Conservation (phyloP, 192 early-diverging fungal genomes). For the Chytriomyces sp. region DNA sequence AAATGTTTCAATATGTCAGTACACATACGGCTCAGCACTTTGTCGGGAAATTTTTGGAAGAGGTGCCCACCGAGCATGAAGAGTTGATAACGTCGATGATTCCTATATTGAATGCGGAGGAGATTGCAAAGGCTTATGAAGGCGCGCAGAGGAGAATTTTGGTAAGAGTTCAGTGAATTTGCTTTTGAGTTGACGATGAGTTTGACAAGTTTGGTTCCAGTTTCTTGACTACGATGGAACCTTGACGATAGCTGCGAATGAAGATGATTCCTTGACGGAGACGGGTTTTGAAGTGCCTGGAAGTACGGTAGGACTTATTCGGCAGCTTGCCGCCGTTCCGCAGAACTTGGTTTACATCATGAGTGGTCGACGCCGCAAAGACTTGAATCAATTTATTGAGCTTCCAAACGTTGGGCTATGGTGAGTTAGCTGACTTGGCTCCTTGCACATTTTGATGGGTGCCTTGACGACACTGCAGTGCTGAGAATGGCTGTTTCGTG, state of each 20-base stretch:
- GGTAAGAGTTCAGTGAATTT: conserved; percentile 21
- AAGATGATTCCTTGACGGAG: conserved; percentile 28
- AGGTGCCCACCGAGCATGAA: conserved; percentile 44
- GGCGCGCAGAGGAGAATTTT: conserved; percentile 40
- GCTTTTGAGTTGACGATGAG: background rate
- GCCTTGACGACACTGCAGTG: conserved; percentile 42
- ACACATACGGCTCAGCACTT: conserved; percentile 42
- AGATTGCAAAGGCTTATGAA: conserved; percentile 34
- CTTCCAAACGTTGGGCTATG: conserved; percentile 50
- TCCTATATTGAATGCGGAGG: conserved; percentile 36
- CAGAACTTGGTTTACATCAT: conserved; percentile 53
- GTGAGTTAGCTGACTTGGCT: conserved; percentile 25
- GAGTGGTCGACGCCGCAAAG: conserved; percentile 38
- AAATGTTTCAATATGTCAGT: conserved; percentile 22
- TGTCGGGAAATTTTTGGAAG: conserved; percentile 49
- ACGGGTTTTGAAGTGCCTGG: conserved; percentile 25
- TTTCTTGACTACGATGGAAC: conserved; percentile 56
- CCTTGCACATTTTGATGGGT: conserved; percentile 4
- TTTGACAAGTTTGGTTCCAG: conserved; percentile 14
- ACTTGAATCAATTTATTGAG: conserved; percentile 41
- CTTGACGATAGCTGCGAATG: conserved; percentile 30
- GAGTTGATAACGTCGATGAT: conserved; percentile 44
- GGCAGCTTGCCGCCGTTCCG: conserved; percentile 33
- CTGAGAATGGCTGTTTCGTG: conserved; percentile 77
- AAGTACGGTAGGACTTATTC: conserved; percentile 31